Evolutionary conservation across 2,329 filamentous ascomycete genomes (phyloP), one percentile per base, ranked within the genome.

Genomic region (Claviceps paspali): DNA sequence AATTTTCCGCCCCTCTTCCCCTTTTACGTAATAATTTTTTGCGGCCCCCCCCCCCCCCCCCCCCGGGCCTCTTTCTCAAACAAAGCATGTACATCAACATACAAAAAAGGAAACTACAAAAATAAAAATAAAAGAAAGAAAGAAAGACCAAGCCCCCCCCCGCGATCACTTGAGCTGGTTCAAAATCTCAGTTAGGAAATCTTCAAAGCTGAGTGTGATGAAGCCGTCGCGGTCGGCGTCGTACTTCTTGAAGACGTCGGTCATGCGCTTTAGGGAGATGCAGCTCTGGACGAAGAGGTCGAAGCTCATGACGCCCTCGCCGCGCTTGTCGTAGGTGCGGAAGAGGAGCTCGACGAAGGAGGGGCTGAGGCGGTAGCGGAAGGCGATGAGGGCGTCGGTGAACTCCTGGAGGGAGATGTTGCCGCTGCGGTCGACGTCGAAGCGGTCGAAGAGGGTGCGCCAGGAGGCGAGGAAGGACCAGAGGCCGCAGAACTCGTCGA

Each of bases 201-300:
- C 80, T 62, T 86, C 81, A 50, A 87, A 87, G 54, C 79, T 83
- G 38, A 87, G 60, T 4, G 80, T 87, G 48, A 87, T 83, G 56
- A 87, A 96, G 2, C 91, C 91, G 60, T 96, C 91, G 29, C 91
- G 75, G 59, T 98, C 91, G 51, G 93, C 83, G 49, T 98, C 91
- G 57, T 96, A 98, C 61, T 87, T 88, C 70, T 98, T 98, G 59
- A 98, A 98, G 21, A 94, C 86, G 59, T 98, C 91, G 42, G 91
- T 98, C 88, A 98, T 96, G 49, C 91, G 74, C 72, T 96, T 95
- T 51, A 98, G 67, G 49, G 78, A 86, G 54, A 98, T 96, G 59
- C 91, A 96, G 36, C 85, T 85, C 67, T 98, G 91, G 43, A 98
- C 91, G 52, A 98, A 98, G 36, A 98, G 62, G 62, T 98, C 91